phyloP scores from a whole-genome alignment of 2,329 filamentous ascomycete species.

The Penicillium sp. region DNA sequence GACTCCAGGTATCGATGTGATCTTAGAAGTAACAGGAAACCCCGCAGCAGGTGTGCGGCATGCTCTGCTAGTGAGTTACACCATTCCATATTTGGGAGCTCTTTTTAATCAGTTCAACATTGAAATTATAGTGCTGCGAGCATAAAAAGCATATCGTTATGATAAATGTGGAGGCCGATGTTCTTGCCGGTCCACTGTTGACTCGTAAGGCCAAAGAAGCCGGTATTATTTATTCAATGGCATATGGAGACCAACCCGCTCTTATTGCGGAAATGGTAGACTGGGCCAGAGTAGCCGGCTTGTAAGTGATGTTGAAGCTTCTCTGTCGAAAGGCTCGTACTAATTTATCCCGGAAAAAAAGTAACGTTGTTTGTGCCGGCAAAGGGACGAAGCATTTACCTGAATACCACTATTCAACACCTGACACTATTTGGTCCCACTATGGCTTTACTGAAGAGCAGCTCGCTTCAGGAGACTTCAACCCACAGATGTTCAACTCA shows the following conservation, averaged over 20 bases:
- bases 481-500: background rate
- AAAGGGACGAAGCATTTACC: background rate
- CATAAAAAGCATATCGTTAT: background rate
- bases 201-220: background rate
- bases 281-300: background rate
- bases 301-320: background rate
- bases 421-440: background rate
- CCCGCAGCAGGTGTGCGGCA: background rate
- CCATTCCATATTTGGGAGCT: no score
- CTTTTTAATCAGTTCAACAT: no score
- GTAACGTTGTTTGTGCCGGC: background rate
- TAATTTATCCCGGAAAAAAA: background rate
- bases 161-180: background rate
- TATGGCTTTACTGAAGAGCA: slow-evolving; percentile 1
- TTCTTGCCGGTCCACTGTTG: background rate
- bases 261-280: background rate
- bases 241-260: background rate
- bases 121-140: background rate
- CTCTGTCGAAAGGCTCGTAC: no score
- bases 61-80: background rate
- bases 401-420: background rate
- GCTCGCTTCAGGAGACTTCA: background rate
- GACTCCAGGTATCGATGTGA: background rate
- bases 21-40: background rate
- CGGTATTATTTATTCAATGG: background rate